Conservation (phyloP, 306 rosid species). For the Fagus crenata region DNA sequence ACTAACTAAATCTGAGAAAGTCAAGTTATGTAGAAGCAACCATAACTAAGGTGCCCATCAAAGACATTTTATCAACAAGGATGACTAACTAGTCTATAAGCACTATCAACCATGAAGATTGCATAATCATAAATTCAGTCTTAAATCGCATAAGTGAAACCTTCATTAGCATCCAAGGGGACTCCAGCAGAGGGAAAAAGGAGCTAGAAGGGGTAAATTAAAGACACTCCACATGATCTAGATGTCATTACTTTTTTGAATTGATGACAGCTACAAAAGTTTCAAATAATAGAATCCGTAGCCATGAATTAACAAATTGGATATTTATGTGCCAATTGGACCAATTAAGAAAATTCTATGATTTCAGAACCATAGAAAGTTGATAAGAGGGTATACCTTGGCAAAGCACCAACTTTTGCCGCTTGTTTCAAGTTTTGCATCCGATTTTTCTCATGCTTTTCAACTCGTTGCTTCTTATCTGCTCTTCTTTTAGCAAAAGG, state of each 20-base stretch:
- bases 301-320: neutral
- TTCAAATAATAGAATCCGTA: neutral
- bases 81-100: neutral
- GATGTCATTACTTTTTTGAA: neutral
- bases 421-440: constrained; percentile 78
- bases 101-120: neutral
- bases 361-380: constrained; percentile 14
- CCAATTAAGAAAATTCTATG: constrained; percentile 11
- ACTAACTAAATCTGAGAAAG: neutral
- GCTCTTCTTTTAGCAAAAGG: constrained; percentile 81
- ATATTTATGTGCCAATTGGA: neutral
- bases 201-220: neutral
- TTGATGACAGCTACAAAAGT: neutral
- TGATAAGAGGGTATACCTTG: constrained; percentile 55
- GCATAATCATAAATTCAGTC: neutral
- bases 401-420: constrained; percentile 80
- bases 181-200: neutral
- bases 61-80: neutral
- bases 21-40: neutral
- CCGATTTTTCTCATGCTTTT: constrained; percentile 75
- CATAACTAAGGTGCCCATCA: neutral
- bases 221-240: neutral
- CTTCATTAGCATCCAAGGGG: neutral
- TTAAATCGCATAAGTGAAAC: neutral
- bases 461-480: constrained; percentile 67